Evolutionary conservation across 768 basidiomycete genomes (phyloP).

Genomic region (Amanita brunnescens): DNA sequence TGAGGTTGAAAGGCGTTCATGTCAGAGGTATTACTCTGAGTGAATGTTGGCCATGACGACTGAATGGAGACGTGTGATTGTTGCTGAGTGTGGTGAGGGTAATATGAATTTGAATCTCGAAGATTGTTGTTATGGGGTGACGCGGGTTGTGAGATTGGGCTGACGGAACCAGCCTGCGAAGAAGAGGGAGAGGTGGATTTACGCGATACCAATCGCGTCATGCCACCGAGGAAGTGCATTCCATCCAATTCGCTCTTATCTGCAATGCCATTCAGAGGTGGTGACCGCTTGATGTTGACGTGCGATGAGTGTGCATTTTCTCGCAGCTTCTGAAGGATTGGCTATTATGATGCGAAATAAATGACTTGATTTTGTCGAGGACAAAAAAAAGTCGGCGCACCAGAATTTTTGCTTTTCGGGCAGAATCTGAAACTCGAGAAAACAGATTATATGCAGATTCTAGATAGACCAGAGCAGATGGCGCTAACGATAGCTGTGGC

Average conservation of each 20-base stretch:
- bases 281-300: constrained; percentile 17
- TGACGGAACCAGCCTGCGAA: constrained; percentile 31
- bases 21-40: constrained; percentile 2
- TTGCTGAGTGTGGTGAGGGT: constrained; percentile 12
- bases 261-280: constrained; percentile 15
- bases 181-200: constrained; percentile 40
- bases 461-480: constrained; percentile 59
- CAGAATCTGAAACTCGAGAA: constrained; percentile 40
- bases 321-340: constrained; percentile 50
- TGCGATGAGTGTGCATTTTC: constrained; percentile 42
- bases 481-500: constrained; percentile 53
- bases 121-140: constrained; percentile 24
- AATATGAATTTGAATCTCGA: constrained; percentile 9
- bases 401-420: constrained; percentile 50
- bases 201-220: constrained; percentile 52
- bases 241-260: constrained; percentile 58
- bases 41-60: constrained; percentile 4
- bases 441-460: constrained; percentile 55
- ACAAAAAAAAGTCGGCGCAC: constrained; percentile 26
- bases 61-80: constrained; percentile 4
- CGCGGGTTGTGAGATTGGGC: constrained; percentile 36
- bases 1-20: constrained; percentile 7
- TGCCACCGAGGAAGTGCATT: constrained; percentile 51
- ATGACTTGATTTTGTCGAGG: not conserved
- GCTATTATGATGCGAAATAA: constrained; percentile 27